phyloP scores from a whole-genome alignment of 371 early-diverging fungal genomes.

The Zancudomyces culisetae region DNA sequence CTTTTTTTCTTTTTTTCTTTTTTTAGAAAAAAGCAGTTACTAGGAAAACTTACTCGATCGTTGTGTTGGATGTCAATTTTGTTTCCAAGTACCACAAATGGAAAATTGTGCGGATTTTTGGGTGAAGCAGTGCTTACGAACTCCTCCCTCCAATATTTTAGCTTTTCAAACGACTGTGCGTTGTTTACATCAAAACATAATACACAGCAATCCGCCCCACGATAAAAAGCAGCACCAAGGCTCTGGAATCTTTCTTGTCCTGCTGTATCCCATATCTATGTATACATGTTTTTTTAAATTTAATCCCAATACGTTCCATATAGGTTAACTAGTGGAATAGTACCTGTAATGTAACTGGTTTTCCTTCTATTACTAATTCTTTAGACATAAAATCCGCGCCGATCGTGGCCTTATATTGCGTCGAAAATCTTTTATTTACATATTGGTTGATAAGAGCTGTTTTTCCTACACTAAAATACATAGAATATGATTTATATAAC shows the following conservation, averaged over 20 bases:
- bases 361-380: constrained; percentile 80
- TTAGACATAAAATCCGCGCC: constrained; percentile 99
- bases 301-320: too few species aligned
- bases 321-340: too few species aligned
- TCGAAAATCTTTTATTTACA: constrained; percentile 93
- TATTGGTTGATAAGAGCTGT: constrained; percentile 98
- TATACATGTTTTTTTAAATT: neutral
- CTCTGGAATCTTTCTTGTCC: constrained; percentile 95
- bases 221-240: constrained; percentile 92
- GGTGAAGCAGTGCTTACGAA: constrained; percentile 87
- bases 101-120: constrained; percentile 86
- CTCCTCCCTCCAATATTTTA: constrained; percentile 95
- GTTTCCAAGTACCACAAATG: constrained; percentile 95
- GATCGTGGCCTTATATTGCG: constrained; percentile 98
- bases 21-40: constrained; percentile 2
- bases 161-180: constrained; percentile 79
- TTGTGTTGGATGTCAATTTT: constrained; percentile 91
- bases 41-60: constrained; percentile 78
- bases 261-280: constrained; percentile 77
- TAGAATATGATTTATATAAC: neutral
- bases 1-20: constrained; percentile 3
- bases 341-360: constrained; percentile 81
- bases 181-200: constrained; percentile 94
- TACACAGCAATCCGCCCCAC: constrained; percentile 98
- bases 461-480: constrained; percentile 50